Percentiles rank a stretch among this genome's conserved stretches.
Evolutionary conservation across 331 rosid genomes (phyloP).

Genomic region (Stylosanthes scabra): DNA sequence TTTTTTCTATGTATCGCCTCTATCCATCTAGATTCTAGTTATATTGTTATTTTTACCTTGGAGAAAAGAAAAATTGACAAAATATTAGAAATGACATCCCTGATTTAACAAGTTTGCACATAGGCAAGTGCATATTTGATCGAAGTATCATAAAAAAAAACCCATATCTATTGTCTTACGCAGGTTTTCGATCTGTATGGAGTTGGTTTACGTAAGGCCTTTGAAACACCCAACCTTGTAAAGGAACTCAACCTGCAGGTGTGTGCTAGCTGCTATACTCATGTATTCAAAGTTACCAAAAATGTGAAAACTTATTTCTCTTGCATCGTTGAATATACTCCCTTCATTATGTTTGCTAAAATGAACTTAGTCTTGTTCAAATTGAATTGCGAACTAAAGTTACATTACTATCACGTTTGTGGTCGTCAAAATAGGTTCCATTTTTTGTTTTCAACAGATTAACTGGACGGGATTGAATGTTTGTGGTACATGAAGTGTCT

Average conservation of each 20-base stretch:
- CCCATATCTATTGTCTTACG: constrained; percentile 35
- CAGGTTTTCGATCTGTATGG: constrained; percentile 99
- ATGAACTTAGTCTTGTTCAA: constrained; percentile 1
- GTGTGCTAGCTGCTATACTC: constrained; percentile 31
- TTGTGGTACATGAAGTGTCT: background rate
- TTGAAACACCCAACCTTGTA: constrained; percentile 71
- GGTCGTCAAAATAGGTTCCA: background rate
- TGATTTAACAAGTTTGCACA: background rate
- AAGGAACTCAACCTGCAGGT: constrained; percentile 84
- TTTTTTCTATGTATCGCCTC: constrained; percentile 5
- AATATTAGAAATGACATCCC: constrained; percentile 7
- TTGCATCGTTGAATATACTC: constrained; percentile 8
- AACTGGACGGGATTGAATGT: constrained; percentile 24
- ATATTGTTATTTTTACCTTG: constrained; percentile 14
- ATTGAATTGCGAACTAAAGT: background rate
- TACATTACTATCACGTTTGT: background rate
- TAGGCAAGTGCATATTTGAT: background rate
- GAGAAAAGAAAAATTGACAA: constrained; percentile 1
- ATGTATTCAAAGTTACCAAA: constrained; percentile 8
- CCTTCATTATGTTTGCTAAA: background rate
- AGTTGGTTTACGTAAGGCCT: constrained; percentile 79
- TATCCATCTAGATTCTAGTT: background rate
- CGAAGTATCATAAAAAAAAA: constrained; percentile 12
- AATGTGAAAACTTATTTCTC: background rate
- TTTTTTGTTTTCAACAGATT: constrained; percentile 10